Evolutionary conservation across 345 rosid species (phyloP), one percentile per base, ranked within the genome.

Genomic region (Gossypium herbaceum): DNA sequence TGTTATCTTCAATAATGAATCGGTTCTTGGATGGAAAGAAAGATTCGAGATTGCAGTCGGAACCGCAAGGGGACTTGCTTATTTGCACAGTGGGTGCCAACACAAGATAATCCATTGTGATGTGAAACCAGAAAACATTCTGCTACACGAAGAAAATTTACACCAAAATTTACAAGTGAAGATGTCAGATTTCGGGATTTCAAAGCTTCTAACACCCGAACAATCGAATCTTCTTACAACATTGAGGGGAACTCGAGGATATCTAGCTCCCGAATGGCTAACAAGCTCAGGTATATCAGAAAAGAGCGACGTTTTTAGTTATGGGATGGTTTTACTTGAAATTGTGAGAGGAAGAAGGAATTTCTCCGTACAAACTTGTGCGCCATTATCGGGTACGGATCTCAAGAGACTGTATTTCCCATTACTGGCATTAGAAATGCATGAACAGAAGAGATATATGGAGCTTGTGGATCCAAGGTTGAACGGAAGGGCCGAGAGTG

Each of bases 241-340:
- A 10, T 84, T 91, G 95, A 82, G 95, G 85, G 95, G 95, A 58
- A 89, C 95, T 17, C 90, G 92, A 34, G 95, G 95, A 60, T 91
- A 91, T 60, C 85, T 91, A 60, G 95, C 95, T 20, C 95, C 95
- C 0, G 93, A 91, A 81, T 89, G 95, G 95, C 85, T 87, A 13
- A 90, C 91, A 0, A 88, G 83, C 81, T 64, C 89, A 3, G 93
- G 91, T 2, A 90, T 91, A 44, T 87, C 94, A 0, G 94, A 89
- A 72, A 93, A 93, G 82, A 88, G 87, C 11, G 97, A 93, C 74
- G 92, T 93, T 22, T 91, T 88, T 76, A 93, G 97, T 79, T 93
- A 82, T 29, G 97, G 97, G 60, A 88, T 91, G 89, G 97, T 93
- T 57, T 75, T 93, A 44, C 87, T 93, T 58, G 94, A 89, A 82